A percentile compares a stretch with the other conserved stretches of the same genome.
Conservation (phyloP, 768 basidiomycete genomes). For the Austroboletus eburneus region DNA sequence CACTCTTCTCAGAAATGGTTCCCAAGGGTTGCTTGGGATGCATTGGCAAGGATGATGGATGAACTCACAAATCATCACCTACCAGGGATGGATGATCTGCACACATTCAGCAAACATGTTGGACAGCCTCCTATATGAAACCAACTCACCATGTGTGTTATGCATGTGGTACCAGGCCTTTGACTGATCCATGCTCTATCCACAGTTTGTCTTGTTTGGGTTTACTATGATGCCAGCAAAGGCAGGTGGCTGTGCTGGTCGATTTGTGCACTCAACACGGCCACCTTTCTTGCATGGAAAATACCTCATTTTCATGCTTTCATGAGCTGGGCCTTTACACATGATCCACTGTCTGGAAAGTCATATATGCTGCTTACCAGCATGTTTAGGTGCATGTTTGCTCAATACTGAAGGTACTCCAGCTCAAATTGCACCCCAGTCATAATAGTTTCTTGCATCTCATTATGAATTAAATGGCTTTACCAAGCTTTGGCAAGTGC, state of each 20-base stretch:
- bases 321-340: slow-evolving; percentile 70
- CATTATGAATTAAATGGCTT: slow-evolving; percentile 71
- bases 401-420: not conserved
- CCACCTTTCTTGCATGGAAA: slow-evolving; percentile 77
- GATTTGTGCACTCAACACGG: slow-evolving; percentile 64
- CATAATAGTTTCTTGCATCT: slow-evolving; percentile 70
- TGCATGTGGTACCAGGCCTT: not conserved
- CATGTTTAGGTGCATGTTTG: slow-evolving; percentile 62
- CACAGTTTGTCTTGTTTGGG: slow-evolving; percentile 38
- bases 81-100: slow-evolving; percentile 27
- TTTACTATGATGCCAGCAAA: slow-evolving; percentile 63
- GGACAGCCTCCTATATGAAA: slow-evolving; percentile 46
- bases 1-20: slow-evolving; percentile 17
- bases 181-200: not conserved
- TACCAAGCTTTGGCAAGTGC: slow-evolving; percentile 74
- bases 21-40: slow-evolving; percentile 22
- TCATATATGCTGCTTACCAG: slow-evolving; percentile 77
- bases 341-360: slow-evolving; percentile 75
- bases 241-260: slow-evolving; percentile 72
- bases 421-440: slow-evolving; percentile 34
- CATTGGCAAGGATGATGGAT: slow-evolving; percentile 2
- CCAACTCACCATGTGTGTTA: slow-evolving; percentile 48
- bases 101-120: slow-evolving; percentile 43
- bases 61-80: slow-evolving; percentile 32
- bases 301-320: slow-evolving; percentile 53